phyloP scores from a whole-genome alignment of 2,329 filamentous ascomycete species.

The Sporothrix sp. region DNA sequence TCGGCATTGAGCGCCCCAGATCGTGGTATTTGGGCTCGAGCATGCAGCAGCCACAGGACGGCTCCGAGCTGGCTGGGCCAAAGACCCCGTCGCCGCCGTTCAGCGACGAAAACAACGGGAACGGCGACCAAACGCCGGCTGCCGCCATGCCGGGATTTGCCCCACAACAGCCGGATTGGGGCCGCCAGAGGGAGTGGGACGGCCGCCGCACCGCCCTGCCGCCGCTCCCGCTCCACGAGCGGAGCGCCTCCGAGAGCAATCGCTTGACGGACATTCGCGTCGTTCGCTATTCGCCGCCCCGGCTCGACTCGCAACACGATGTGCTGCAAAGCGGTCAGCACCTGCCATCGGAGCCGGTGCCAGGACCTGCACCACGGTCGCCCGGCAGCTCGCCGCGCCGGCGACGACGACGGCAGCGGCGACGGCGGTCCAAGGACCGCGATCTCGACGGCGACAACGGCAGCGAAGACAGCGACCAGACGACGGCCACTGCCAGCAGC shows the following conservation, averaged over 20 bases:
- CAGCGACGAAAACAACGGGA: not conserved
- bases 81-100: not conserved
- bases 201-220: constrained; percentile 21
- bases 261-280: constrained; percentile 34
- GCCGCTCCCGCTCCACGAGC: constrained; percentile 30
- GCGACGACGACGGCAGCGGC: constrained; percentile 5
- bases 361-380: not conserved
- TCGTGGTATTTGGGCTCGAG: not conserved
- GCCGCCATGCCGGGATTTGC: constrained; percentile 8
- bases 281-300: constrained; percentile 40
- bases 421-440: not conserved
- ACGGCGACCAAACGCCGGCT: not conserved
- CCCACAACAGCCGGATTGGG: constrained; percentile 15
- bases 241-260: constrained; percentile 33
- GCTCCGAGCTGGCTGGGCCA: constrained; percentile 9
- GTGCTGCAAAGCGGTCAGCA: not conserved
- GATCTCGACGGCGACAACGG: not conserved
- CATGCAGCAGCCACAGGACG: not conserved
- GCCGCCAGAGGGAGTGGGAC: constrained; percentile 3
- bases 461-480: constrained; percentile 11
- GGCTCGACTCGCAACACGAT: constrained; percentile 22
- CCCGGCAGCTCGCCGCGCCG: constrained; percentile 6
- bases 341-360: too few species aligned
- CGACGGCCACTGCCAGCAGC: not conserved
- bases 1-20: constrained; percentile 9